Evolutionary conservation across 2,329 filamentous ascomycete species (phyloP).

Genomic region (Aspergillus sp.): DNA sequence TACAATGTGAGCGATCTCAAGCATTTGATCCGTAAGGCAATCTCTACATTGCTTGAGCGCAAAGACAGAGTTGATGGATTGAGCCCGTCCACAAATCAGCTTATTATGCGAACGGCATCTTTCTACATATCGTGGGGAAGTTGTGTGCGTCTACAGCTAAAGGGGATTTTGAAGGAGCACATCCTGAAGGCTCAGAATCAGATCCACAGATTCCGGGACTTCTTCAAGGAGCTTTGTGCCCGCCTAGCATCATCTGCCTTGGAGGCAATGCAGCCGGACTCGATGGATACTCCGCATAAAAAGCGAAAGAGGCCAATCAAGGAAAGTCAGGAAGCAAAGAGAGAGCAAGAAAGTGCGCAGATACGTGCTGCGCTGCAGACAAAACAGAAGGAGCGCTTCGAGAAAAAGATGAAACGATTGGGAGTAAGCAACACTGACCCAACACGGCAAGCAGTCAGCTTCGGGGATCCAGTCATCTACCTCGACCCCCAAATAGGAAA

Average conservation of each 20-base stretch:
- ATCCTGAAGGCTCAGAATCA: conserved; percentile 23
- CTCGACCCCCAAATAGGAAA: conserved; percentile 62
- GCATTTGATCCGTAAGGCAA: conserved; percentile 11
- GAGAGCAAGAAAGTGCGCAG: conserved; percentile 56
- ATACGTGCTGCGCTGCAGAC: conserved; percentile 56
- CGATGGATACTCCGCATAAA: conserved; percentile 38
- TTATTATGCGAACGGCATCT: conserved; percentile 24
- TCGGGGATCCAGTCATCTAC: conserved; percentile 45
- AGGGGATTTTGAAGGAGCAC: conserved; percentile 19
- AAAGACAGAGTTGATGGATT: conserved; percentile 8
- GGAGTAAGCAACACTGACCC: conserved; percentile 36
- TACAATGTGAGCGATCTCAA: conserved; percentile 12
- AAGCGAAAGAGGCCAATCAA: conserved; percentile 48
- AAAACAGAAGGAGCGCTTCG: conserved; percentile 42
- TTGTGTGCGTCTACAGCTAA: conserved; percentile 16
- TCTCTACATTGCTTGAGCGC: conserved; percentile 13
- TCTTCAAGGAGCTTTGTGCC: conserved; percentile 27
- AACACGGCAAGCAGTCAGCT: conserved; percentile 47
- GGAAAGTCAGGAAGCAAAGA: conserved; percentile 49
- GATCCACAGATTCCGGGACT: conserved; percentile 24
- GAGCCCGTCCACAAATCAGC: conserved; percentile 1
- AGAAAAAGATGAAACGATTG: conserved; percentile 27
- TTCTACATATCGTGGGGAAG: conserved; percentile 34
- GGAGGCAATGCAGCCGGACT: neutral
- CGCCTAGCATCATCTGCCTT: conserved; percentile 12